These are phyloP conservation scores for Neonectria faginata DNA, from an alignment of 2,329 filamentous ascomycete species.

Conservation along the genomic window DNA sequence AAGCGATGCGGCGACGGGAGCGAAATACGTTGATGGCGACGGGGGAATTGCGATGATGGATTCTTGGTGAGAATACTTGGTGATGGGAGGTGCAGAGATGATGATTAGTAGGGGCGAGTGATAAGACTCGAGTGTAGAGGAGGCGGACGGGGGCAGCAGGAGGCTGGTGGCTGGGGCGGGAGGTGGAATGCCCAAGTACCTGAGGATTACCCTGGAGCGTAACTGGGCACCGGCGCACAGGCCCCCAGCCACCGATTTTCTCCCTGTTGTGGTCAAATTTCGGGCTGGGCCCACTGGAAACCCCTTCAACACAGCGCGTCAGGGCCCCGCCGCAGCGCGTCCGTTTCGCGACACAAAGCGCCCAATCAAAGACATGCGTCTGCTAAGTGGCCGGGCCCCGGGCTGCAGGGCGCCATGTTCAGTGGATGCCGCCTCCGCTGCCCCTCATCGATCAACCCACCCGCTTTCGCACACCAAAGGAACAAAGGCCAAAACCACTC, in stretches of 20 bases:
- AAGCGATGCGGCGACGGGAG: neutral
- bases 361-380: constrained; percentile 40
- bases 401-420: neutral
- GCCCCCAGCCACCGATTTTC: constrained; percentile 44
- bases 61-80: constrained; percentile 40
- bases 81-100: constrained; percentile 44
- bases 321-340: constrained; percentile 43
- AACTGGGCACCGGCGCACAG: constrained; percentile 26
- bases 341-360: constrained; percentile 43
- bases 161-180: constrained; percentile 45
- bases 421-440: constrained; percentile 9
- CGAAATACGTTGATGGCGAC: constrained; percentile 21
- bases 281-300: constrained; percentile 36
- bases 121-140: constrained; percentile 35
- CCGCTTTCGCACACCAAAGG: constrained; percentile 10
- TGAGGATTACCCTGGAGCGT: constrained; percentile 43
- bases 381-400: neutral
- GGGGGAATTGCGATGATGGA: constrained; percentile 34
- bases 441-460: constrained; percentile 21
- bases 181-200: constrained; percentile 25
- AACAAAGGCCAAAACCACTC: constrained; percentile 13
- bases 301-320: constrained; percentile 37
- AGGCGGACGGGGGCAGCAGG: constrained; percentile 36
- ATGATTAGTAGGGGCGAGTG: constrained; percentile 40
- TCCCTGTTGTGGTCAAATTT: constrained; percentile 32